Conservation (phyloP, 495 filamentous ascomycete genomes). For the Talaromyces stipitatus region DNA sequence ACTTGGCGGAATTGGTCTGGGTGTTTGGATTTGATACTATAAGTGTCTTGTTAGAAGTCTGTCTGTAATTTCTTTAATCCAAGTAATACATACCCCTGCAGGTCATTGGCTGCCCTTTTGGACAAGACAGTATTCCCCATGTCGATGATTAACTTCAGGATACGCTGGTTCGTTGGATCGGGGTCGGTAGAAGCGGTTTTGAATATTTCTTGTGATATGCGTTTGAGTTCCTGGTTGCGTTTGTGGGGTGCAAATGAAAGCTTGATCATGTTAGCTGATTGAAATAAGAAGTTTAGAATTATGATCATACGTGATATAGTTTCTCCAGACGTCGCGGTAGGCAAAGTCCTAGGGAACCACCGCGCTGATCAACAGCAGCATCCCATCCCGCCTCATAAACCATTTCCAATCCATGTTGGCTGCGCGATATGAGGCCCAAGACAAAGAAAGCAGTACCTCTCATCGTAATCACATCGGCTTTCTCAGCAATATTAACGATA, state of each 20-base stretch:
- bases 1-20: conserved; percentile 66
- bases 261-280: conserved; percentile 12
- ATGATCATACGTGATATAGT: conserved; percentile 37
- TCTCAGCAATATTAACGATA: conserved; percentile 80
- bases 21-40: conserved; percentile 57
- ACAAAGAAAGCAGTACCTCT: conserved; percentile 96
- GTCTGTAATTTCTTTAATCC: conserved; percentile 5
- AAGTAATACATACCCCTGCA: conserved; percentile 42
- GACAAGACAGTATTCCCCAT: conserved; percentile 84
- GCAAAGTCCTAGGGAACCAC: conserved; percentile 77
- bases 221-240: conserved; percentile 25
- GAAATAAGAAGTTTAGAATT: neutral
- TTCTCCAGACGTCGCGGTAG: conserved; percentile 71
- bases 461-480: conserved; percentile 80
- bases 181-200: conserved; percentile 47
- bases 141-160: conserved; percentile 73
- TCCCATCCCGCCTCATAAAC: conserved; percentile 85
- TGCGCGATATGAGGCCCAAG: conserved; percentile 84
- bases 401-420: conserved; percentile 85
- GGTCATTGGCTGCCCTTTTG: conserved; percentile 65
- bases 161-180: conserved; percentile 62
- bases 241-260: conserved; percentile 30
- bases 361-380: conserved; percentile 74
- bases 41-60: neutral
- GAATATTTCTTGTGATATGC: conserved; percentile 30